phyloP scores from a whole-genome alignment of 2,329 filamentous ascomycete genomes.

The Alternaria brassicae region DNA sequence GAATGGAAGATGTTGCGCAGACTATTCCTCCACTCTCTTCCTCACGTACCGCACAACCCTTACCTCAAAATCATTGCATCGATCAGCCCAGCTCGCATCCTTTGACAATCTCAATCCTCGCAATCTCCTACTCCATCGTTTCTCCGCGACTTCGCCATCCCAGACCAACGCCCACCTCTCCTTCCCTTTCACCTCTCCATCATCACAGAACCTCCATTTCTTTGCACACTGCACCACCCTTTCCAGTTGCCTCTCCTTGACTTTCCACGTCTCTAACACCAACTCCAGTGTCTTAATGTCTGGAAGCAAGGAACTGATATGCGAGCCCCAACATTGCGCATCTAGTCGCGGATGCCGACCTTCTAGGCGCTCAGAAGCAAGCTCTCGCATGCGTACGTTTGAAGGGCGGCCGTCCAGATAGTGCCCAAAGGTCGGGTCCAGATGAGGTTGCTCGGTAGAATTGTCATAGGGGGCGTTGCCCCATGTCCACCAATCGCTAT shows the following conservation, averaged over 20 bases:
- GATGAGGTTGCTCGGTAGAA: conserved; percentile 14
- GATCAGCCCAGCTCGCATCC: neutral
- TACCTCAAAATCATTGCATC: conserved; percentile 12
- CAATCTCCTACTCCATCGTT: conserved; percentile 15
- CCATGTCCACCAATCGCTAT: conserved; percentile 30
- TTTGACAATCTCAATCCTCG: neutral
- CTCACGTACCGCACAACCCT: conserved; percentile 12
- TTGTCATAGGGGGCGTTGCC: neutral
- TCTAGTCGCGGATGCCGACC: conserved; percentile 12
- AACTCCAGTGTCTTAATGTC: conserved; percentile 31
- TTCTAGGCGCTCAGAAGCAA: conserved; percentile 25
- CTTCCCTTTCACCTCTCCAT: neutral
- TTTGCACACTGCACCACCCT: conserved; percentile 36
- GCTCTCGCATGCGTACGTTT: conserved; percentile 22
- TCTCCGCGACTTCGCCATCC: conserved; percentile 30
- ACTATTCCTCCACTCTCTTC: neutral
- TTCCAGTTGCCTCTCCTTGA: conserved; percentile 36
- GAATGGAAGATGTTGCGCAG: neutral
- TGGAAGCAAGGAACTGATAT: conserved; percentile 18
- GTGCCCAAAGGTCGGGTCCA: conserved; percentile 31
- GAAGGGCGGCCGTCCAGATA: conserved; percentile 6
- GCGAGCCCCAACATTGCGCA: conserved; percentile 19
- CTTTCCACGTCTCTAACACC: conserved; percentile 36
- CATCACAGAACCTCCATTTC: conserved; percentile 34
- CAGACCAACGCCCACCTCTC: conserved; percentile 27